Evolutionary conservation across 768 basidiomycete species (phyloP).

Genomic region (Stropharia rugosoannulata): DNA sequence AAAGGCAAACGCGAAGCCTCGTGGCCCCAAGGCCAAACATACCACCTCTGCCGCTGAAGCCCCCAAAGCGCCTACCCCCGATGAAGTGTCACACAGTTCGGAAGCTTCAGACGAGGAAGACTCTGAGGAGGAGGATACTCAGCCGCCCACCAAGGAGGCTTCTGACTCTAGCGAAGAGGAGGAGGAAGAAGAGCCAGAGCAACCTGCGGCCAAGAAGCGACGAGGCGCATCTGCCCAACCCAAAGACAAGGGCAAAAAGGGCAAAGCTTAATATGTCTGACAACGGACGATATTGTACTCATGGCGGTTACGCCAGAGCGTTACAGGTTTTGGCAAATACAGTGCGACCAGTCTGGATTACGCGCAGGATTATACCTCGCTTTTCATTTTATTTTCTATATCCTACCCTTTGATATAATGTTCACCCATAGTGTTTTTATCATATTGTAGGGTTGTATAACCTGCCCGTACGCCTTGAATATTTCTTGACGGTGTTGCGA

Average conservation of each 20-base stretch:
- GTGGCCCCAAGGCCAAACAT: slow-evolving; percentile 20
- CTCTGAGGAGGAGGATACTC: slow-evolving; percentile 34
- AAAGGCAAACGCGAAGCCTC: slow-evolving; percentile 29
- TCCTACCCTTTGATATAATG: slow-evolving; percentile 24
- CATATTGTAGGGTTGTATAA: slow-evolving; percentile 20
- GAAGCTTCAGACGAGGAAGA: slow-evolving; percentile 33
- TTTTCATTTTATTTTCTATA: slow-evolving; percentile 20
- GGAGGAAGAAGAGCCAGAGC: slow-evolving; percentile 19
- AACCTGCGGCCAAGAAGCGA: slow-evolving; percentile 30
- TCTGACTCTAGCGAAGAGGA: slow-evolving; percentile 29
- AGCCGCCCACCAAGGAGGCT: slow-evolving; percentile 18
- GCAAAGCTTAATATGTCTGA: slow-evolving; percentile 19
- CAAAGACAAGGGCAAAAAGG: slow-evolving; percentile 28
- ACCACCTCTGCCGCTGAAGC: slow-evolving; percentile 12
- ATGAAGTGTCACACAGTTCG: slow-evolving; percentile 25
- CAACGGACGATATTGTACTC: background rate
- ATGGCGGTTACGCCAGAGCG: background rate
- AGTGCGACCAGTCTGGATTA: slow-evolving; percentile 6
- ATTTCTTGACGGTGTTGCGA: slow-evolving; percentile 17
- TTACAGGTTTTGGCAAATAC: background rate
- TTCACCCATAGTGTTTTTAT: slow-evolving; percentile 23
- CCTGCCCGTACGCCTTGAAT: slow-evolving; percentile 12
- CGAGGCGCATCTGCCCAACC: slow-evolving; percentile 23
- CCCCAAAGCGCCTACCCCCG: slow-evolving; percentile 22
- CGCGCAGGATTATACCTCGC: slow-evolving; percentile 8